Conservation (phyloP, 768 basidiomycete genomes). For the Filobasidium wieringae region DNA sequence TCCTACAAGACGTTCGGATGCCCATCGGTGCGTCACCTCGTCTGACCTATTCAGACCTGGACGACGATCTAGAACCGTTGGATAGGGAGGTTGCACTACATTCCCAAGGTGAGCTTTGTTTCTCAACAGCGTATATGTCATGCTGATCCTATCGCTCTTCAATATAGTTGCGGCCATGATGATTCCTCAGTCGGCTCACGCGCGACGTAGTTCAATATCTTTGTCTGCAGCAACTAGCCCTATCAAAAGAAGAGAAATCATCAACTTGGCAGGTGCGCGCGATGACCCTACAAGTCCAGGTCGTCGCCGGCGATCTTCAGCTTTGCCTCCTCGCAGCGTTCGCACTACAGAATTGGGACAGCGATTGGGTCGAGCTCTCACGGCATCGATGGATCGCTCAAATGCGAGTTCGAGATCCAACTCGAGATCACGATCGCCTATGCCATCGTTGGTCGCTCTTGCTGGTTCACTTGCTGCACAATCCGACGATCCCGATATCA, state of each 20-base stretch:
- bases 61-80: neutral
- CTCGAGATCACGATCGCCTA: slow-evolving; percentile 80
- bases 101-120: slow-evolving; percentile 1
- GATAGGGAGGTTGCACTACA: neutral
- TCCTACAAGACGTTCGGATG: neutral
- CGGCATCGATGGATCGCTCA: slow-evolving; percentile 23
- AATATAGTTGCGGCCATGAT: slow-evolving; percentile 26
- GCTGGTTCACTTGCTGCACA: neutral
- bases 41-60: neutral
- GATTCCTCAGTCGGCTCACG: slow-evolving; percentile 17
- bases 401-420: slow-evolving; percentile 65
- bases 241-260: slow-evolving; percentile 12
- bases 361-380: neutral
- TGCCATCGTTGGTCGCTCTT: slow-evolving; percentile 33
- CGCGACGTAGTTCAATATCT: slow-evolving; percentile 34
- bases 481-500: slow-evolving; percentile 12
- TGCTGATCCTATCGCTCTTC: neutral
- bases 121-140: too few relatives aligned
- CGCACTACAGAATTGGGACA: slow-evolving; percentile 6
- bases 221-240: slow-evolving; percentile 21
- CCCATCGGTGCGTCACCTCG: neutral
- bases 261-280: neutral
- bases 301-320: neutral
- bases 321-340: neutral
- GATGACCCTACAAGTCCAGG: slow-evolving; percentile 4